Evolutionary conservation across 1,284 basidiomycete species (phyloP), one percentile per base, ranked within the genome.

Genomic region (Peniophora sp.): DNA sequence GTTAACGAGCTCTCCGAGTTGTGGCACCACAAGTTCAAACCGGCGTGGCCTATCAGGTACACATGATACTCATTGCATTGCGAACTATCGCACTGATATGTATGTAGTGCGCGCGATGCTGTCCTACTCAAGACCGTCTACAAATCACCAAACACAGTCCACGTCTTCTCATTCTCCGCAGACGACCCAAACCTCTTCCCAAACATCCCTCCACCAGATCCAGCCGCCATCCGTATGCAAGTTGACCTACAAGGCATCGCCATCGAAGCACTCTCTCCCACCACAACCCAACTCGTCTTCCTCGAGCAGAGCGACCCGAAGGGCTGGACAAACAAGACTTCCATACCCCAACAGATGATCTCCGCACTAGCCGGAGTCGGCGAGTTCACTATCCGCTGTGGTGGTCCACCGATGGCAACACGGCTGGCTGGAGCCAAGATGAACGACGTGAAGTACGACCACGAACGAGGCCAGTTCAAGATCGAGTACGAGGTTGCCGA

Each of bases 241-340:
- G 87, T 97, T 24, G 95, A 97, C 62, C 72, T 99, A 34, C 92
- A 94, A 66, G 97, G 96, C 43, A 98, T 94, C 91, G 92, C 94
- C 0, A 92, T 99, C 57, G 96, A 99, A 67, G 83, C 91, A 0
- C 75, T 99, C 3, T 97, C 93, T 1, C 97, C 95, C 0, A 98
- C 87, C 1, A 99, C 97, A 0, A 97, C 95, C 0, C 85, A 92
- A 34, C 82, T 98, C 51, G 97, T 95, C 0, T 73, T 99, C 2
- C 80, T 99, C 3, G 97, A 99, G 64, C 97, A 99, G 68, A 94
- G 91, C 12, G 95, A 98, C 67, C 94, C 94, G 2, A 92, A 97
- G 63, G 94, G 95, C 47, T 97, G 96, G 96, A 86, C 92, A 5
- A 93, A 92, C 69, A 99, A 98, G 68, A 85, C 88, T 0, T 90